Evolutionary conservation across 192 early-diverging fungal genomes (phyloP).

Genomic region (Umbelopsis isabellina): DNA sequence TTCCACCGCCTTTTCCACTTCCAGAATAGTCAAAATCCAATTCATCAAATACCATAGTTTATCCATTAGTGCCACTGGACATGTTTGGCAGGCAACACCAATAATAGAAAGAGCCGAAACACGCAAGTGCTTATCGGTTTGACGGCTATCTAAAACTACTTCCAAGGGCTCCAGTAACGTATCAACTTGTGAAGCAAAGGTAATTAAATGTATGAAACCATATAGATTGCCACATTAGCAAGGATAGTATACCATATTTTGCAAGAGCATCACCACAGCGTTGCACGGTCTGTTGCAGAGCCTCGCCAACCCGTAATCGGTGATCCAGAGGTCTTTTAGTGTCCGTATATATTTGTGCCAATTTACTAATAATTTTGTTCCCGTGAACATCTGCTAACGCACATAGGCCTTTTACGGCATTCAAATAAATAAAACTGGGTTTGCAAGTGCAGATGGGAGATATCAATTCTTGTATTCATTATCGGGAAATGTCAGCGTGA

Average conservation of each 20-base stretch:
- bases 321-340: conserved; percentile 59
- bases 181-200: conserved; percentile 25
- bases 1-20: conserved; percentile 62
- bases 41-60: conserved; percentile 69
- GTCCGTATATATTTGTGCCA: conserved; percentile 69
- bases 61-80: conserved; percentile 68
- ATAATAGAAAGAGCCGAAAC: conserved; percentile 72
- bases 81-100: conserved; percentile 69
- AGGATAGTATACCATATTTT: conserved; percentile 57
- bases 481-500: neutral
- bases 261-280: conserved; percentile 79
- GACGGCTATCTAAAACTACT: conserved; percentile 31
- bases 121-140: conserved; percentile 40
- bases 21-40: conserved; percentile 70
- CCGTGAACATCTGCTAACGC: conserved; percentile 85
- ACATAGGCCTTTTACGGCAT: conserved; percentile 86
- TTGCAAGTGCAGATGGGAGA: neutral
- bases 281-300: conserved; percentile 83
- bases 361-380: conserved; percentile 62
- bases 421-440: conserved; percentile 86
- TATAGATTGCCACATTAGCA: neutral
- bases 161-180: conserved; percentile 40
- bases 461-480: neutral
- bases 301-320: conserved; percentile 84
- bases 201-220: neutral